Percentiles rank a stretch among this genome's conserved stretches.
Evolutionary conservation across 768 basidiomycete genomes (phyloP).

Genomic region (Sporobolomyces roseus): DNA sequence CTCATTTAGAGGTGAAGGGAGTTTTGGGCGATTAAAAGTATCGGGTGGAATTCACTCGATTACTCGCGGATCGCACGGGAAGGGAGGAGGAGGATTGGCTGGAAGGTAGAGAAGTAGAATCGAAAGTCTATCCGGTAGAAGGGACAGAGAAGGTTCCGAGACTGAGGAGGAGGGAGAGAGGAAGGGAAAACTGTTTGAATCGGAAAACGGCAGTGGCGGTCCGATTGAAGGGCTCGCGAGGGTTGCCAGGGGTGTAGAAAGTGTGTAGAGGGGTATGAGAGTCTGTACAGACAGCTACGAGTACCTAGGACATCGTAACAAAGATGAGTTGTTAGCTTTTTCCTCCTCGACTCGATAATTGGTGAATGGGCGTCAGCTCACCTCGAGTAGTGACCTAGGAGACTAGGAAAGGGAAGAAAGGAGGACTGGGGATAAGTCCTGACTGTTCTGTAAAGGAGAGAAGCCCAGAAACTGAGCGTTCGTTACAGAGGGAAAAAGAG

Average conservation of each 20-base stretch:
- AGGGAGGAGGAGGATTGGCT: neutral
- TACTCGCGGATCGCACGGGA: neutral
- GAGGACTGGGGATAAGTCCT: slow-evolving; percentile 7
- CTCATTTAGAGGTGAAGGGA: slow-evolving; percentile 17
- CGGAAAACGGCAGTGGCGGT: slow-evolving; percentile 17
- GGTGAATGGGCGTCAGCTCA: neutral
- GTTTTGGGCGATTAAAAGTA: neutral
- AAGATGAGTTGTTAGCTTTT: neutral
- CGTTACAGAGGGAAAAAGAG: too few species aligned
- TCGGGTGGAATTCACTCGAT: neutral
- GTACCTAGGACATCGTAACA: neutral
- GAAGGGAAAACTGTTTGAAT: neutral
- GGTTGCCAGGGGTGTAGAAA: neutral
- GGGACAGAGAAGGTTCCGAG: neutral
- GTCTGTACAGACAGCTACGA: slow-evolving; percentile 1
- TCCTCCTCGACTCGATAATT: neutral
- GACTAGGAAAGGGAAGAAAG: slow-evolving; percentile 1
- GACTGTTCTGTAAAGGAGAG: too few species aligned
- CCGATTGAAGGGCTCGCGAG: neutral
- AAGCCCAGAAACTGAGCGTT: too few species aligned
- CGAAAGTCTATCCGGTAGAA: neutral
- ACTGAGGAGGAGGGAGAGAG: neutral
- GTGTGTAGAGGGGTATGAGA: neutral
- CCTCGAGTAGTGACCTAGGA: slow-evolving; percentile 15
- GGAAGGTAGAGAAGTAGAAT: neutral